Evolutionary conservation across 73 alveolate genomes (phyloP).

Genomic region (Loxodes magnus): DNA sequence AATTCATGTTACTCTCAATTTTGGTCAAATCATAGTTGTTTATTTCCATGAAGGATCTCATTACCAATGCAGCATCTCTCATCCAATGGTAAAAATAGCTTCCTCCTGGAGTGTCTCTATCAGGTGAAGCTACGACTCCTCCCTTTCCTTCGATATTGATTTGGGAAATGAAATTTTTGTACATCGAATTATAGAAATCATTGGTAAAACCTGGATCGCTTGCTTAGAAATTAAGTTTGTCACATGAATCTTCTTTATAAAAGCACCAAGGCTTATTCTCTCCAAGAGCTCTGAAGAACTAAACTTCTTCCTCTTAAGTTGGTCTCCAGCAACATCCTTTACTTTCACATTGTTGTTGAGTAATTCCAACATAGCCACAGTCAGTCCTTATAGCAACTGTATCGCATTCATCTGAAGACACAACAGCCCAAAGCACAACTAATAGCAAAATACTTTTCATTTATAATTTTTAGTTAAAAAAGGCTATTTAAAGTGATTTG

Average conservation of each 20-base stretch:
- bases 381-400: no score
- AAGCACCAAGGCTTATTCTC: conserved; percentile 3
- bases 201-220: background rate
- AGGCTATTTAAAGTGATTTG: no score
- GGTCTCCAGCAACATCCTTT: no score
- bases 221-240: background rate
- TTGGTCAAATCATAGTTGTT: background rate
- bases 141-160: background rate
- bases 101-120: background rate
- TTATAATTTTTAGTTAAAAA: no score
- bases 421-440: no score
- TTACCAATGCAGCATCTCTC: background rate
- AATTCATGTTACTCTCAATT: background rate
- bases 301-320: background rate
- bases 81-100: background rate
- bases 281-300: background rate
- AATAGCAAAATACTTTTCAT: no score
- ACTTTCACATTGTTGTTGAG: no score
- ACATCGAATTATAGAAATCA: background rate
- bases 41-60: background rate
- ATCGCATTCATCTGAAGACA: no score
- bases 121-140: conserved; percentile 2
- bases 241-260: background rate
- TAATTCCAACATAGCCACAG: no score
- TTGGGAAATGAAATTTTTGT: background rate